These are phyloP conservation scores for Cercophora scortea DNA, from an alignment of 495 filamentous ascomycete genomes.

Conservation along the genomic window DNA sequence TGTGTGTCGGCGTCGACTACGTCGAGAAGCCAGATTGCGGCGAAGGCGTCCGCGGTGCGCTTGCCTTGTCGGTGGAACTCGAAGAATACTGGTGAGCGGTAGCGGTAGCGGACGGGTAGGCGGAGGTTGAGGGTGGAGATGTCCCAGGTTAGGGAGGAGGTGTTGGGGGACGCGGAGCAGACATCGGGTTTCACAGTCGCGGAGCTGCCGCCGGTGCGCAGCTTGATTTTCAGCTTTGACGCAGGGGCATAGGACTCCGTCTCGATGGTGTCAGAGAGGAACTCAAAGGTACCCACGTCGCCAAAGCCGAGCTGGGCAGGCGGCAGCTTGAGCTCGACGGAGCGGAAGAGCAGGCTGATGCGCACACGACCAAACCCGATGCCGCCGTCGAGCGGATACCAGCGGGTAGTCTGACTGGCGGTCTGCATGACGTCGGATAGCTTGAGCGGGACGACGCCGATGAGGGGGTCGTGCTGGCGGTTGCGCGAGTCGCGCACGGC, in stretches of 20 bases:
- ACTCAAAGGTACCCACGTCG: slow-evolving; percentile 90
- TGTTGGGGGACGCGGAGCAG: slow-evolving; percentile 52
- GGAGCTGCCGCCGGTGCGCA: slow-evolving; percentile 78
- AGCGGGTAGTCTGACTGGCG: slow-evolving; percentile 63
- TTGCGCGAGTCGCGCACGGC: slow-evolving; percentile 82
- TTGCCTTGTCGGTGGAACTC: slow-evolving; percentile 68
- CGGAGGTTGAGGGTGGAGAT: slow-evolving; percentile 51
- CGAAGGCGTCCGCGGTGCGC: slow-evolving; percentile 62
- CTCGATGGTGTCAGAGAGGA: slow-evolving; percentile 57
- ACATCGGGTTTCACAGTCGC: slow-evolving; percentile 56
- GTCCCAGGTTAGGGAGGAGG: slow-evolving; percentile 62
- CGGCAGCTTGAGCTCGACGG: slow-evolving; percentile 74
- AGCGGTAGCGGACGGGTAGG: slow-evolving; percentile 81
- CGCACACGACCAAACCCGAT: slow-evolving; percentile 81
- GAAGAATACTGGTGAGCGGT: slow-evolving; percentile 80
- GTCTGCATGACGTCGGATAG: slow-evolving; percentile 80
- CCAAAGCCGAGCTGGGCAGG: slow-evolving; percentile 74
- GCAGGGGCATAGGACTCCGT: slow-evolving; percentile 47
- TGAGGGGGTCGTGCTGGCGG: slow-evolving; percentile 87
- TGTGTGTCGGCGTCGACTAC: slow-evolving; percentile 69
- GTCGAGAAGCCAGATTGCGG: slow-evolving; percentile 78
- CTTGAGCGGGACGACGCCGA: slow-evolving; percentile 83
- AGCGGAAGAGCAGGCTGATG: slow-evolving; percentile 82
- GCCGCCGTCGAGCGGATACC: slow-evolving; percentile 53
- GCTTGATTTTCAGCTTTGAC: slow-evolving; percentile 66